These are phyloP conservation scores for Aspergillus flavus DNA, from an alignment of 2,329 filamentous ascomycete species.

Conservation along the genomic window DNA sequence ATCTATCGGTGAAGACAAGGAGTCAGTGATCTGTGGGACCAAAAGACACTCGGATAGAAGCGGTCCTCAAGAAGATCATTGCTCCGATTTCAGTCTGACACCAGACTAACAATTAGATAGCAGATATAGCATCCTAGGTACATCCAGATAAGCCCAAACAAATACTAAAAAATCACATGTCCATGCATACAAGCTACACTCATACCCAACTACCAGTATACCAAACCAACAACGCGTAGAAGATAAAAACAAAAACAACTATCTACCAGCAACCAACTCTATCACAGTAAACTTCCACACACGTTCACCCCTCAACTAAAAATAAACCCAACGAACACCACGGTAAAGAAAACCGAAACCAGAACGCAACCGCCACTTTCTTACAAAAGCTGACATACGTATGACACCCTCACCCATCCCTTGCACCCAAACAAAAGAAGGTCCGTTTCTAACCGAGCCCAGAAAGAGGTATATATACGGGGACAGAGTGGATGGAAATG, in stretches of 20 bases:
- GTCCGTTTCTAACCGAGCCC: background rate
- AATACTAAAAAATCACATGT: background rate
- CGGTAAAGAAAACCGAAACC: background rate
- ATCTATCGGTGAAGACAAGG: background rate
- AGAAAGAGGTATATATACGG: background rate
- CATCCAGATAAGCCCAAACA: background rate
- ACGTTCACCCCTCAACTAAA: background rate
- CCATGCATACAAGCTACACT: background rate
- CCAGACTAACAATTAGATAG: background rate
- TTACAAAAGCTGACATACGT: constrained; percentile 1
- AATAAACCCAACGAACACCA: background rate
- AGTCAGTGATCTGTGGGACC: background rate
- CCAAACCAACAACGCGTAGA: background rate
- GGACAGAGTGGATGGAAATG: background rate
- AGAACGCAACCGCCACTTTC: background rate
- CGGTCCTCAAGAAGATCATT: background rate
- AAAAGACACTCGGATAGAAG: background rate
- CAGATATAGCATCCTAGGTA: background rate
- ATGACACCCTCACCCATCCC: background rate
- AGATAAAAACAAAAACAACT: no score
- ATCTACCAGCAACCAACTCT: no score
- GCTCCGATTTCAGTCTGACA: background rate
- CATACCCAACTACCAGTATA: background rate
- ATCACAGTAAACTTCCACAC: background rate
- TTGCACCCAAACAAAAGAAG: background rate